These are phyloP conservation scores for Geranium rotundifolium DNA, from an alignment of 345 rosid genomes.

Conservation along the genomic window DNA sequence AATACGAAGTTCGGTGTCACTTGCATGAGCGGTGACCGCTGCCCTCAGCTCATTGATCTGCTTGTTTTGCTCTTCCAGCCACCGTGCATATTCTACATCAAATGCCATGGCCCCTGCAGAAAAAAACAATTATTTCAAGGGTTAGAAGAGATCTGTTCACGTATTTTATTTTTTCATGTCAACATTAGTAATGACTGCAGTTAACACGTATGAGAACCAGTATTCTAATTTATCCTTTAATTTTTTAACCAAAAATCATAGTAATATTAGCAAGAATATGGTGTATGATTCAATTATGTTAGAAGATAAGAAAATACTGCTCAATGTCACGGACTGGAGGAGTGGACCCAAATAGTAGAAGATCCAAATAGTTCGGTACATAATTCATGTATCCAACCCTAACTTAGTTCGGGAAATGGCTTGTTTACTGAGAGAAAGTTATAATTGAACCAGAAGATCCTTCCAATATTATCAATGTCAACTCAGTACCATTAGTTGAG, in stretches of 20 bases:
- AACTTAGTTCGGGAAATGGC: too few relatives aligned
- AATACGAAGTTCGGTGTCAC: slow-evolving; percentile 83
- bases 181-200: background rate
- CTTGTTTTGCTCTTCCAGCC: slow-evolving; percentile 84
- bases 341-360: too few relatives aligned
- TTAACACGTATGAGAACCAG: background rate
- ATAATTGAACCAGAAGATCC: too few relatives aligned
- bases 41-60: slow-evolving; percentile 86
- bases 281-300: background rate
- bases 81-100: slow-evolving; percentile 86
- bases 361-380: too few relatives aligned
- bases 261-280: background rate
- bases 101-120: slow-evolving; percentile 92
- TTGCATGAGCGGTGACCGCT: slow-evolving; percentile 89
- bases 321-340: background rate
- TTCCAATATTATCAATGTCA: too few relatives aligned
- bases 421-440: too few relatives aligned
- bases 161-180: background rate
- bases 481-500: too few relatives aligned
- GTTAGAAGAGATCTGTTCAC: background rate
- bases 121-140: background rate
- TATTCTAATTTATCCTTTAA: background rate
- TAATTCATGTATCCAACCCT: too few relatives aligned
- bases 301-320: background rate
- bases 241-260: background rate